Evolutionary conservation across 768 basidiomycete species (phyloP), one percentile per base, ranked within the genome.

Genomic region (Mycena filopes): DNA sequence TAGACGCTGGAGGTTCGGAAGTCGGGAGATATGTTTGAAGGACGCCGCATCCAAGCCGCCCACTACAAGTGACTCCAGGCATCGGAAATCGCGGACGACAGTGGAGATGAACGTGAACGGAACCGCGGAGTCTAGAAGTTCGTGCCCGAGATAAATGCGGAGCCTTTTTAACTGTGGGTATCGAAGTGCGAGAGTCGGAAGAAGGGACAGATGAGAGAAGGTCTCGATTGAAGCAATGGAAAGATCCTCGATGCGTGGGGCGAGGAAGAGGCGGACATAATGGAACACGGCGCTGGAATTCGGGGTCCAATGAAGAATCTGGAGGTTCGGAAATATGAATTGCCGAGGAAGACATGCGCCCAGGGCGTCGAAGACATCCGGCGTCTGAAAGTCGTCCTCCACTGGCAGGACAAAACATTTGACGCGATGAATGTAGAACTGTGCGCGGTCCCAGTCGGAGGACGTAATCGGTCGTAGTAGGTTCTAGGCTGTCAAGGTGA

Each of bases 271-370:
- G 23, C 33, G 57, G 8, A 48, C 15, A 38, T 57, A 31, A 15
- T 43, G 56, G 33, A 57, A 48, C 4, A 15, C 16, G 2, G 9
- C 6, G 5, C 7, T 2, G 0, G 56, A 45, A 1, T 26, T 7
- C 1, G 33, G 45, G 8, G 1, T 25, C 57, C 57, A 58, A 11
- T 10, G 2, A 36, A 58, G 57, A 15, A 1, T 6, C 4, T 38
- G 16, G 25, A 58, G 57, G 16, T 48, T 58, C 46, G 57, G 57
- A 13, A 58, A 58, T 26, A 58, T 40, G 33, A 2, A 48, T 15
- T 48, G 23, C 3, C 12, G 16, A 1, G 57, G 57, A 28, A 16
- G 57, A 26, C 29, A 48, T 7, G 48, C 20, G 21, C 25, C 33
- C 15, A 58, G 16, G 20, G 57, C n/a, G 3, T 58, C 47, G 36